Evolutionary conservation across 2,329 filamentous ascomycete species (phyloP).

Genomic region (Colletotrichum agaves): DNA sequence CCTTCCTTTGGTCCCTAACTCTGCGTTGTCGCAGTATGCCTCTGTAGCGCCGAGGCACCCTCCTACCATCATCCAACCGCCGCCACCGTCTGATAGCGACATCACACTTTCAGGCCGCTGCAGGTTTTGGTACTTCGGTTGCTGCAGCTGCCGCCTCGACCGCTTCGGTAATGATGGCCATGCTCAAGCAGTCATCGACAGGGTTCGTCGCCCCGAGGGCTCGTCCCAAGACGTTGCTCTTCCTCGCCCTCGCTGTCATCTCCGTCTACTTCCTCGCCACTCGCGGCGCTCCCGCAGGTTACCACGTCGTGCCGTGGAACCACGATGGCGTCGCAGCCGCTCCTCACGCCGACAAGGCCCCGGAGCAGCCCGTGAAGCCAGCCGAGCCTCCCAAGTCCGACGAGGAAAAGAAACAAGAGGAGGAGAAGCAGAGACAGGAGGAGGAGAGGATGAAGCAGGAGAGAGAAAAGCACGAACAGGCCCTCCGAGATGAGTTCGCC

Average conservation of each 20-base stretch:
- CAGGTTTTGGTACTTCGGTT: conserved; percentile 1
- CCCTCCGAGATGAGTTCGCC: conserved; percentile 46
- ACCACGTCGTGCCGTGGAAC: conserved; percentile 50
- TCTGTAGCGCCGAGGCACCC: conserved; percentile 27
- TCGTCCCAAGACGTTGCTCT: conserved; percentile 54
- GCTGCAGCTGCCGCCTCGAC: conserved; percentile 11
- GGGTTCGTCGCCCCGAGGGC: conserved; percentile 46
- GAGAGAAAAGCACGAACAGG: conserved; percentile 44
- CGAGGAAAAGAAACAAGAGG: conserved; percentile 33
- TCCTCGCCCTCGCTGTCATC: conserved; percentile 52
- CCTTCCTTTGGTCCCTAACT: conserved; percentile 12
- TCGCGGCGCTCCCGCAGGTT: conserved; percentile 46
- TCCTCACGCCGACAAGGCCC: conserved; percentile 3
- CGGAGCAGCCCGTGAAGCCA: conserved; percentile 7
- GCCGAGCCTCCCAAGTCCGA: conserved; percentile 33
- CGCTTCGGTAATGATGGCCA: conserved; percentile 39
- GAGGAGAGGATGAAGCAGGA: conserved; percentile 24
- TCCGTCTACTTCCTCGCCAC: conserved; percentile 58
- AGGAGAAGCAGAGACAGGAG: conserved; percentile 27
- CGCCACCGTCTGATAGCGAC: conserved; percentile 15
- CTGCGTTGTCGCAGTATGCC: conserved; percentile 30
- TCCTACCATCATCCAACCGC: conserved; percentile 10
- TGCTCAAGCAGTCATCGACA: conserved; percentile 40
- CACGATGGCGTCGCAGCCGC: conserved; percentile 20
- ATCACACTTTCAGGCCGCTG: neutral